Evolutionary conservation across 1,284 basidiomycete genomes (phyloP).

Genomic region (Trichosporon sp.): DNA sequence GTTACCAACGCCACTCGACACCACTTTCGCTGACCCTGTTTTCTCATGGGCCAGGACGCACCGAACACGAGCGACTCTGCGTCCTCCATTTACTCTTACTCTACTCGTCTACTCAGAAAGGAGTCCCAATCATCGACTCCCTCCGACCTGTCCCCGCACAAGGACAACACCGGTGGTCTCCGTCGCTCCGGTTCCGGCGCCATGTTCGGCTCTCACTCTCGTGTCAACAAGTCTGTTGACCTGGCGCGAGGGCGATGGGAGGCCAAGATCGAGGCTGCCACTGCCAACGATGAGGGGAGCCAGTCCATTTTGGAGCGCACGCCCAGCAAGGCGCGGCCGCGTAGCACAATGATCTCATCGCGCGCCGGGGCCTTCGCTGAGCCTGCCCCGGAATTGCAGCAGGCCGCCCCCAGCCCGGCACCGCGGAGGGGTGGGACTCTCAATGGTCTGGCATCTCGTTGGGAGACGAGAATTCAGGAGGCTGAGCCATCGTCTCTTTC

Average conservation of each 20-base stretch:
- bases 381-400: not conserved
- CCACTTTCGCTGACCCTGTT: conserved; percentile 13
- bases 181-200: conserved; percentile 25
- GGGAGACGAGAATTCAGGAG: not conserved
- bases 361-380: not conserved
- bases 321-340: conserved; percentile 10
- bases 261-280: conserved; percentile 36
- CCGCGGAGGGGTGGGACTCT: conserved; percentile 4
- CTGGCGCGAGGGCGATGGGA: conserved; percentile 43
- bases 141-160: conserved; percentile 9
- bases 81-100: conserved; percentile 41
- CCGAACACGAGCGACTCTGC: conserved; percentile 17
- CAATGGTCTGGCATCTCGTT: not conserved
- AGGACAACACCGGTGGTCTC: conserved; percentile 11
- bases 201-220: conserved; percentile 11
- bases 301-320: not conserved
- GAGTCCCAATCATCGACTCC: conserved; percentile 17
- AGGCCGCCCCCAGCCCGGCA: not conserved
- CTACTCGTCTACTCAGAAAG: conserved; percentile 30
- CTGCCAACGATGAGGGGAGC: not conserved
- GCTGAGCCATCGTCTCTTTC: not conserved
- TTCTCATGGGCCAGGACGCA: conserved; percentile 2
- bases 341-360: conserved; percentile 16
- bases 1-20: not conserved
- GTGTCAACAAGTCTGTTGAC: conserved; percentile 35